A percentile compares a stretch with the other conserved stretches of the same genome.
Evolutionary conservation across 306 rosid species (phyloP).

Genomic region (Cotoneaster glaucophyllus): DNA sequence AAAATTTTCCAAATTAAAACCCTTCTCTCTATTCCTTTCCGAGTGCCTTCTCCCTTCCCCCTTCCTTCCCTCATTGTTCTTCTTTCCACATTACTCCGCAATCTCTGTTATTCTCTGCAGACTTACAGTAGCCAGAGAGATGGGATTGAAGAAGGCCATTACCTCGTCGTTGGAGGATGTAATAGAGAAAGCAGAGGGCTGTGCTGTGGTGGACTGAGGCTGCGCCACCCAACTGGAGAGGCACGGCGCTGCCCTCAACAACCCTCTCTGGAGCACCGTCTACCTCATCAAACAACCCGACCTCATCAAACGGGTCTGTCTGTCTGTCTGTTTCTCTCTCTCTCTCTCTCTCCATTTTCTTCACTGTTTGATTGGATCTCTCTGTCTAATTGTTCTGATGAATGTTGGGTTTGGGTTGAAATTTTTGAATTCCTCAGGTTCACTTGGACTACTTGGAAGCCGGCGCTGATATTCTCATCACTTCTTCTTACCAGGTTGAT

Average conservation of each 20-base stretch:
- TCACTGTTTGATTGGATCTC: background rate
- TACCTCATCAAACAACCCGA: slow-evolving; percentile 61
- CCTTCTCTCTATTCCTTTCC: too few relatives aligned
- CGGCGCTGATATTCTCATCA: slow-evolving; percentile 74
- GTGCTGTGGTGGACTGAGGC: slow-evolving; percentile 73
- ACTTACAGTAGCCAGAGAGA: background rate
- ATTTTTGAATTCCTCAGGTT: slow-evolving; percentile 33
- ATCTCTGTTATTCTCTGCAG: background rate
- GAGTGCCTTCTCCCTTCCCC: too few relatives aligned
- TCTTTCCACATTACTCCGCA: background rate
- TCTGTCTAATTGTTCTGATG: background rate
- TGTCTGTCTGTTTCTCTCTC: background rate
- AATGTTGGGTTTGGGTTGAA: background rate
- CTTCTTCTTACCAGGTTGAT: slow-evolving; percentile 84
- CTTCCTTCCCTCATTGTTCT: too few relatives aligned
- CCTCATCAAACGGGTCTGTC: slow-evolving; percentile 52
- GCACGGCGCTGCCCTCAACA: slow-evolving; percentile 67
- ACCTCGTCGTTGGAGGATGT: slow-evolving; percentile 53
- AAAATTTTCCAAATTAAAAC: too few relatives aligned
- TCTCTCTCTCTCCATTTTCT: background rate
- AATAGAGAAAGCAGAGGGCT: slow-evolving; percentile 57
- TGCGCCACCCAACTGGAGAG: slow-evolving; percentile 80
- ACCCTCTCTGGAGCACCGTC: slow-evolving; percentile 85
- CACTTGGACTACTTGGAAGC: slow-evolving; percentile 80
- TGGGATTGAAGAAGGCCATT: slow-evolving; percentile 25